phyloP scores from a whole-genome alignment of 371 early-diverging fungal species.

The Rhizopus sp. region DNA sequence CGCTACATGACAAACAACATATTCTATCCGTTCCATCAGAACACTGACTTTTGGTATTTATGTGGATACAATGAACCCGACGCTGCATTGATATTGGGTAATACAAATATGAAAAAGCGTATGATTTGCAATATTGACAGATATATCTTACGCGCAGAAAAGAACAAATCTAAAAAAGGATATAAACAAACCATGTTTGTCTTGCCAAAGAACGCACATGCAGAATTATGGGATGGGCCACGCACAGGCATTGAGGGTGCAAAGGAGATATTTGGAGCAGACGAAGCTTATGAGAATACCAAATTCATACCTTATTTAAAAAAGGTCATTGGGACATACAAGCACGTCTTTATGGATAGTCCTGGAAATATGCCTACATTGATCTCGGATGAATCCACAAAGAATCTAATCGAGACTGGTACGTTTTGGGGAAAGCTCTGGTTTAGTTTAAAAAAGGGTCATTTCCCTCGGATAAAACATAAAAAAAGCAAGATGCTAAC shows the following conservation, averaged over 20 bases:
- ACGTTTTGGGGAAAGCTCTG: conserved; percentile 25
- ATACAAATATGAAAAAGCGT: neutral
- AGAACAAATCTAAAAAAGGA: conserved; percentile 58
- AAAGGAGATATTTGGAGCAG: conserved; percentile 80
- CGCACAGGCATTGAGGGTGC: conserved; percentile 84
- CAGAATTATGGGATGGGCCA: conserved; percentile 94
- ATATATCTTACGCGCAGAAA: conserved; percentile 47
- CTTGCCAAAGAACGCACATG: conserved; percentile 66
- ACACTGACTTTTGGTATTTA: conserved; percentile 88
- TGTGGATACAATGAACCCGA: conserved; percentile 93
- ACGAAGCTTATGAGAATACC: conserved; percentile 63
- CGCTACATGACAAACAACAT: conserved; percentile 91
- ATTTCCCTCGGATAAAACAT: conserved; percentile 1
- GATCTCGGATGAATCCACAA: conserved; percentile 20
- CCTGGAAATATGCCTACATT: conserved; percentile 33
- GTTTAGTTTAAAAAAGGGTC: conserved; percentile 17
- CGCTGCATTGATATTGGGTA: conserved; percentile 77
- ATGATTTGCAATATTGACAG: neutral
- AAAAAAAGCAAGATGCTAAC: neutral
- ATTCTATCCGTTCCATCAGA: conserved; percentile 95
- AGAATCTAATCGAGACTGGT: conserved; percentile 40
- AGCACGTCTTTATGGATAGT: conserved; percentile 44
- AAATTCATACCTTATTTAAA: conserved; percentile 28
- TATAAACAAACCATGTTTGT: conserved; percentile 90
- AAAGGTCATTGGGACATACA: conserved; percentile 23